Conservation (phyloP, 441 rosid species). For the Pelargonium australe region DNA sequence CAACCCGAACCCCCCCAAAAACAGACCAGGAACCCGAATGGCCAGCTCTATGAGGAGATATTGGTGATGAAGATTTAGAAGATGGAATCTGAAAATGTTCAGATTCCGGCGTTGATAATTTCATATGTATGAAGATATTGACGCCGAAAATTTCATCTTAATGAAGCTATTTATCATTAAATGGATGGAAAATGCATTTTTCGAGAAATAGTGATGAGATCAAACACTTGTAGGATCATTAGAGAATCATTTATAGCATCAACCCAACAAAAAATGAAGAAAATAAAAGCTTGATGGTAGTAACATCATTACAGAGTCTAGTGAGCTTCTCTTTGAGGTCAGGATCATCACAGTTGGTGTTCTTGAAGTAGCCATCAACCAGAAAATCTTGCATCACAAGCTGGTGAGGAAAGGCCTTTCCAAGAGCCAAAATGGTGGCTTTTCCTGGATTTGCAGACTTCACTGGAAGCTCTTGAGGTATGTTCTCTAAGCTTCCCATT, state of each 20-base stretch:
- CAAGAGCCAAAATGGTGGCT: slow-evolving; percentile 80
- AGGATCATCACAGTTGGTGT: slow-evolving; percentile 85
- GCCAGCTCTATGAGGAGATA: too few species aligned
- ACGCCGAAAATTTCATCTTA: too few species aligned
- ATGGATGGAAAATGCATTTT: too few species aligned
- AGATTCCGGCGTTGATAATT: too few species aligned
- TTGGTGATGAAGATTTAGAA: too few species aligned
- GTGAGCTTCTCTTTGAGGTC: slow-evolving; percentile 80
- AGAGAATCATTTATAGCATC: not conserved
- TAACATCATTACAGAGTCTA: slow-evolving; percentile 54
- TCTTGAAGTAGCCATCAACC: slow-evolving; percentile 86
- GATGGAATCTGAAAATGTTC: too few species aligned
- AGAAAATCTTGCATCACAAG: slow-evolving; percentile 92
- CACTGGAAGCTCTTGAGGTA: slow-evolving; percentile 22
- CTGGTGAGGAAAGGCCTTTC: slow-evolving; percentile 95
- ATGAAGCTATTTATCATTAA: too few species aligned
- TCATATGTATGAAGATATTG: too few species aligned
- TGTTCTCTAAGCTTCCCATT: slow-evolving; percentile 47
- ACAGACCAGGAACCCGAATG: not conserved
- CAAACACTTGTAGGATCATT: too few species aligned
- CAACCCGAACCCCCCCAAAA: not conserved
- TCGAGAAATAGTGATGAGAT: too few species aligned
- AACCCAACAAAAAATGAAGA: not conserved
- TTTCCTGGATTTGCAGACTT: slow-evolving; percentile 47
- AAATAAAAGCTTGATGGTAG: slow-evolving; percentile 10